phyloP scores from a whole-genome alignment of 805 yeast genomes.

The Wickerhamiella spandovensis region DNA sequence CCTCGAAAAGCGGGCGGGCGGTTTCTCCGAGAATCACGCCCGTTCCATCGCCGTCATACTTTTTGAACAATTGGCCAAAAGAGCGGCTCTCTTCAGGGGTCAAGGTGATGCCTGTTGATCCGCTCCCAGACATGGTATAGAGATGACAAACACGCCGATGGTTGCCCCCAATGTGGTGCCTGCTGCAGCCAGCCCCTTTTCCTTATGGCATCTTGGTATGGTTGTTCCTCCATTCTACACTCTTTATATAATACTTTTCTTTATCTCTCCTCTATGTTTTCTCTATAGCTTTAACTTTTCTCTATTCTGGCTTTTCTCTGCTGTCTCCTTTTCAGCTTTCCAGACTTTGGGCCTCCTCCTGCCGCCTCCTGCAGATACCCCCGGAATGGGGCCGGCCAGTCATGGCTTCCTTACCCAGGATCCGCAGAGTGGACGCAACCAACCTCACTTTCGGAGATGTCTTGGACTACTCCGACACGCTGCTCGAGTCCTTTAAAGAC shows the following conservation, averaged over 20 bases:
- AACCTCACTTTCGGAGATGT: neutral
- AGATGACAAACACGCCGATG: neutral
- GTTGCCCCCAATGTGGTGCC: neutral
- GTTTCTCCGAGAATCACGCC: conserved; percentile 83
- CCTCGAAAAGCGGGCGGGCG: conserved; percentile 71
- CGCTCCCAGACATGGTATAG: neutral
- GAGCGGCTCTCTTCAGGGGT: conserved; percentile 65
- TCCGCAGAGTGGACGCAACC: neutral
- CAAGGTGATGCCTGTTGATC: conserved; percentile 20
- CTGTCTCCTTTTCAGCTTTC: no score
- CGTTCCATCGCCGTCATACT: conserved; percentile 62
- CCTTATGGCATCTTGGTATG: no score
- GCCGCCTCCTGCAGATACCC: no score
- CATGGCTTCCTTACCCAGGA: neutral
- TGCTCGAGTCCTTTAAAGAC: neutral
- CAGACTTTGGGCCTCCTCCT: no score
- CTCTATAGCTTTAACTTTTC: no score
- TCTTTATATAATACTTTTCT: no score
- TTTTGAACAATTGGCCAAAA: conserved; percentile 62
- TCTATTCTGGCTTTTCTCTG: no score
- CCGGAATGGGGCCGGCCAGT: neutral
- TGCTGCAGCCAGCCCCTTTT: no score
- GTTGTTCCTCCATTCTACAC: no score
- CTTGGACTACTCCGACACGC: neutral
- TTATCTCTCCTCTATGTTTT: no score